Conservation (phyloP, 257 asterid species). For the Oldenlandia corymbosa region DNA sequence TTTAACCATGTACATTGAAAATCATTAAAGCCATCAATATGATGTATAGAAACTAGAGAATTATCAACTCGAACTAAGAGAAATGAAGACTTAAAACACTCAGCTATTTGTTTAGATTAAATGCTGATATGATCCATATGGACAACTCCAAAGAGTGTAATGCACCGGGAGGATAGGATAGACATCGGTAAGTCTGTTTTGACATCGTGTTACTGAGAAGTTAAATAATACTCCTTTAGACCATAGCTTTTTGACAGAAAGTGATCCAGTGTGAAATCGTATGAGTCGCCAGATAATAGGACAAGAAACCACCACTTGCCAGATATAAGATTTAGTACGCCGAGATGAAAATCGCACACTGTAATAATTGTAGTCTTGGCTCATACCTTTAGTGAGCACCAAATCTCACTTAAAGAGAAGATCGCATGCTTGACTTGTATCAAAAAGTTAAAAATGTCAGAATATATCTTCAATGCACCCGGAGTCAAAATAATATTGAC, state of each 20-base stretch:
- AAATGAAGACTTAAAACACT: no score
- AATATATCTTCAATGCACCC: conserved; percentile 65
- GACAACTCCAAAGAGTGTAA: no score
- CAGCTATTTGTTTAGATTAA: no score
- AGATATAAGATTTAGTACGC: not conserved
- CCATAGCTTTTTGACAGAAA: not conserved
- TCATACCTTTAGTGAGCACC: conserved; percentile 77
- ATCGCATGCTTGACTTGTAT: conserved; percentile 96
- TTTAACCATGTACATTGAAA: no score
- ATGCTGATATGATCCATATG: no score
- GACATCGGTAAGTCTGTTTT: no score
- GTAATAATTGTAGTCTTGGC: conserved; percentile 4
- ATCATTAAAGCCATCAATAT: no score
- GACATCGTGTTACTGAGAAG: no score
- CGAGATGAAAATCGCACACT: not conserved
- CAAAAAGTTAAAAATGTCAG: conserved; percentile 80
- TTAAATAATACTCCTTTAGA: no score
- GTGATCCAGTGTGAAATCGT: not conserved
- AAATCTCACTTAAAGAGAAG: conserved; percentile 73
- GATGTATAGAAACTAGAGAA: no score
- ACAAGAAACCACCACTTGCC: not conserved
- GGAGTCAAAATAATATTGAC: conserved; percentile 76
- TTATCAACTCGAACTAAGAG: no score
- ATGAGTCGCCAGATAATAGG: not conserved
- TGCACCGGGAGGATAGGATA: no score